Evolutionary conservation across 169 alveolate genomes (phyloP).

Genomic region (Plasmodium billcollinsi): DNA sequence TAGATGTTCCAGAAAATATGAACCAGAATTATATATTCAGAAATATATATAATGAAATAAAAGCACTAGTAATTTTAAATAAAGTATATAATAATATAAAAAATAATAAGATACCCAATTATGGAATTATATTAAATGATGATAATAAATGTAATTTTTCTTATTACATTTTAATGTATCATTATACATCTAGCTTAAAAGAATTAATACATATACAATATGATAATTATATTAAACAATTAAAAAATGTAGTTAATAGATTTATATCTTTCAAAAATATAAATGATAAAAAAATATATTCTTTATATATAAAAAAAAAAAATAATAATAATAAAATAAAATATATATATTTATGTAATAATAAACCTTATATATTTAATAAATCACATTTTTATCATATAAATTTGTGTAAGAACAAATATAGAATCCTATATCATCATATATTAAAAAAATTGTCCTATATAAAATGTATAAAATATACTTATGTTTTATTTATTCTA

Average conservation of each 20-base stretch:
- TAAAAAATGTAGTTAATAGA: neutral
- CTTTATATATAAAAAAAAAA: conserved; percentile 16
- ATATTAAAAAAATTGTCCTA: conserved; percentile 6
- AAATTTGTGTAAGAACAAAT: neutral
- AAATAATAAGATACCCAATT: conserved; percentile 31
- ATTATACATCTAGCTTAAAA: conserved; percentile 38
- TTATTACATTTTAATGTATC: conserved; percentile 36
- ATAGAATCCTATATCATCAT: conserved; percentile 6
- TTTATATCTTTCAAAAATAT: conserved; percentile 3
- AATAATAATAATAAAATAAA: neutral
- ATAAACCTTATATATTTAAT: too few relatives aligned
- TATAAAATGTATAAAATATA: conserved; percentile 14
- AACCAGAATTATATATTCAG: conserved; percentile 60
- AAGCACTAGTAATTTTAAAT: conserved; percentile 10
- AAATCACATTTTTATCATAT: neutral
- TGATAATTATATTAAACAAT: conserved; percentile 11
- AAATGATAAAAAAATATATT: conserved; percentile 10
- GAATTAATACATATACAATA: conserved; percentile 18
- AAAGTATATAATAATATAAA: conserved; percentile 21
- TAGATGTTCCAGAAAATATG: conserved; percentile 26
- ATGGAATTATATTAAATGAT: conserved; percentile 46
- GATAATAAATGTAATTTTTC: conserved; percentile 13
- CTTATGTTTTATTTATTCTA: conserved; percentile 19
- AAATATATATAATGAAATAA: conserved; percentile 67
- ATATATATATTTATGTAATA: too few relatives aligned